Evolutionary conservation across 192 early-diverging fungal genomes (phyloP).

Genomic region (Coemansia sp.): DNA sequence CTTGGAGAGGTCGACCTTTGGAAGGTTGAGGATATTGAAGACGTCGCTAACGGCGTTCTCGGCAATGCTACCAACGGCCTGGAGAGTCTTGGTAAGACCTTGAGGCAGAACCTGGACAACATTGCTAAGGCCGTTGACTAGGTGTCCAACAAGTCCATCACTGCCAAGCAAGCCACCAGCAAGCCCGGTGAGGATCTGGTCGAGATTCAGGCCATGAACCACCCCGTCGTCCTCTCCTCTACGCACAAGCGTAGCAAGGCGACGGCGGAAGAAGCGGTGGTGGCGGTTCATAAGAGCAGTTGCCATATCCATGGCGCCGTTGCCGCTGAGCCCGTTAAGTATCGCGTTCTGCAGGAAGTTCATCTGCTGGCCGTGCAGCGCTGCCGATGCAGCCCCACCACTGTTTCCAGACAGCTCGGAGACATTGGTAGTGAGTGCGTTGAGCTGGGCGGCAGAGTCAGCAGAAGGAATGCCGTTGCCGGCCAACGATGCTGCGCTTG

Average conservation of each 20-base stretch:
- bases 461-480: slow-evolving; percentile 39
- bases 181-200: slow-evolving; percentile 44
- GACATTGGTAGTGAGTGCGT: slow-evolving; percentile 44
- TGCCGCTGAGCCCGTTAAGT: slow-evolving; percentile 34
- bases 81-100: slow-evolving; percentile 45
- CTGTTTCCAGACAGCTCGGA: slow-evolving; percentile 39
- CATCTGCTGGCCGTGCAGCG: slow-evolving; percentile 54
- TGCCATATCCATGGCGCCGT: slow-evolving; percentile 31
- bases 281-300: slow-evolving; percentile 35
- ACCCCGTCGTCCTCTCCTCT: slow-evolving; percentile 18
- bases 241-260: slow-evolving; percentile 23
- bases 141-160: slow-evolving; percentile 44
- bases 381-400: slow-evolving; percentile 32
- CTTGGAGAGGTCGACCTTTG: slow-evolving; percentile 46
- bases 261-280: slow-evolving; percentile 43
- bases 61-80: slow-evolving; percentile 46
- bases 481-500: slow-evolving; percentile 25
- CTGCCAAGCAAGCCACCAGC: slow-evolving; percentile 35
- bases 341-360: slow-evolving; percentile 50
- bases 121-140: slow-evolving; percentile 46
- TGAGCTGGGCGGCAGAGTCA: slow-evolving; percentile 41
- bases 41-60: slow-evolving; percentile 42
- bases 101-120: slow-evolving; percentile 52
- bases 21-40: slow-evolving; percentile 48
- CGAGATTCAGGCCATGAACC: slow-evolving; percentile 31